A percentile compares a stretch with the other conserved stretches of the same genome.
phyloP scores from a whole-genome alignment of 257 asterid species.

The Solanum piurae region DNA sequence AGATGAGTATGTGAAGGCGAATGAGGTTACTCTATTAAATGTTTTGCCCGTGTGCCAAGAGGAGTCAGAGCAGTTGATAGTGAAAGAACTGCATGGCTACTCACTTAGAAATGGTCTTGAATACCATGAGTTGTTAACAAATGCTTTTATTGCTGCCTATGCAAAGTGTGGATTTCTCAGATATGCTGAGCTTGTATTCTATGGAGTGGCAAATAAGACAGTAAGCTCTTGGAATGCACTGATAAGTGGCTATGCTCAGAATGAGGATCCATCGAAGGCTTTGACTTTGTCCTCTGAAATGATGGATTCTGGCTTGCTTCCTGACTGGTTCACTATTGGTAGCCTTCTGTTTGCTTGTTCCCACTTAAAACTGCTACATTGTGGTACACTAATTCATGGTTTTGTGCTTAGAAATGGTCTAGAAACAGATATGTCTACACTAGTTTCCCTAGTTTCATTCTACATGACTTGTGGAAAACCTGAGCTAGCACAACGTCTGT shows the following conservation, averaged over 20 bases:
- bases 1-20: not conserved
- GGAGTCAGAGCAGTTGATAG: constrained; percentile 10
- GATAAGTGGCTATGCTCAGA: constrained; percentile 12
- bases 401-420: constrained; percentile 17
- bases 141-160: constrained; percentile 18
- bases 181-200: constrained; percentile 11
- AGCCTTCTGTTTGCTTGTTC: constrained; percentile 19
- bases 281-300: constrained; percentile 3
- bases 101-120: constrained; percentile 11
- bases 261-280: constrained; percentile 8
- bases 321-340: constrained; percentile 16
- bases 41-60: constrained; percentile 9
- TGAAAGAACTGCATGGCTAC: constrained; percentile 25
- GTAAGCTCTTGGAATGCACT: constrained; percentile 25
- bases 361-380: not conserved
- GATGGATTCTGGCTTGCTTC: constrained; percentile 10
- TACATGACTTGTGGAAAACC: constrained; percentile 16
- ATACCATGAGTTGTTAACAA: constrained; percentile 4
- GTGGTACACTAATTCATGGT: constrained; percentile 14
- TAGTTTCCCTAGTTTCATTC: constrained; percentile 17
- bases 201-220: constrained; percentile 3
- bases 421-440: constrained; percentile 6
- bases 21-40: constrained; percentile 20
- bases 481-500: constrained; percentile 3
- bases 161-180: constrained; percentile 16